Conservation (phyloP, 176 grass and related monocot species). For the Puya raimondii region DNA sequence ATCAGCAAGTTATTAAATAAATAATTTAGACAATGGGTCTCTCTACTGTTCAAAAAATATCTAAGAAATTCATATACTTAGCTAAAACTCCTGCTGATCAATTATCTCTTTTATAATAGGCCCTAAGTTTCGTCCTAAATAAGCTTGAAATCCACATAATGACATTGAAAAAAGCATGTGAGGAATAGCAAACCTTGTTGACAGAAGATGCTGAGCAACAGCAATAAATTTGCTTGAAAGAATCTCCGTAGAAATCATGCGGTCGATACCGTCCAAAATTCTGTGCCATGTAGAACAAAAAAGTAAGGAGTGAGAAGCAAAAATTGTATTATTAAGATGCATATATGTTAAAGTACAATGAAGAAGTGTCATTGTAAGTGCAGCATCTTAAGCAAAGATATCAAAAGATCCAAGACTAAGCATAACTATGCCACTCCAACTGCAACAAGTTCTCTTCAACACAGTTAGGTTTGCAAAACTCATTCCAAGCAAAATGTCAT, state of each 20-base stretch:
- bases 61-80: too few species aligned
- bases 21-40: too few species aligned
- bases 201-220: conserved; percentile 86
- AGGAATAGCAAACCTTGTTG: conserved; percentile 51
- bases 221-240: conserved; percentile 61
- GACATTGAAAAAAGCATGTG: not conserved
- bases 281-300: conserved; percentile 16
- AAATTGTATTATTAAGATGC: not conserved
- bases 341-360: not conserved
- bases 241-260: conserved; percentile 42
- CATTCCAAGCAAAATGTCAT: too few species aligned
- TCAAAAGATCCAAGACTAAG: not conserved
- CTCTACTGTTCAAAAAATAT: too few species aligned
- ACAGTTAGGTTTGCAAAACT: too few species aligned
- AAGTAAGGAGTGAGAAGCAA: not conserved
- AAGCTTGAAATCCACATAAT: too few species aligned
- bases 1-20: too few species aligned
- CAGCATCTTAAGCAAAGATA: not conserved
- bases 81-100: too few species aligned
- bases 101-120: too few species aligned
- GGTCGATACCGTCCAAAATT: conserved; percentile 39
- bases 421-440: not conserved
- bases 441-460: not conserved
- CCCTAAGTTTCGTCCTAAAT: too few species aligned
- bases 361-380: not conserved